Base-by-base conservation (phyloP, 768 basidiomycete genomes). In the Leccinum aurantiacum region DNA sequence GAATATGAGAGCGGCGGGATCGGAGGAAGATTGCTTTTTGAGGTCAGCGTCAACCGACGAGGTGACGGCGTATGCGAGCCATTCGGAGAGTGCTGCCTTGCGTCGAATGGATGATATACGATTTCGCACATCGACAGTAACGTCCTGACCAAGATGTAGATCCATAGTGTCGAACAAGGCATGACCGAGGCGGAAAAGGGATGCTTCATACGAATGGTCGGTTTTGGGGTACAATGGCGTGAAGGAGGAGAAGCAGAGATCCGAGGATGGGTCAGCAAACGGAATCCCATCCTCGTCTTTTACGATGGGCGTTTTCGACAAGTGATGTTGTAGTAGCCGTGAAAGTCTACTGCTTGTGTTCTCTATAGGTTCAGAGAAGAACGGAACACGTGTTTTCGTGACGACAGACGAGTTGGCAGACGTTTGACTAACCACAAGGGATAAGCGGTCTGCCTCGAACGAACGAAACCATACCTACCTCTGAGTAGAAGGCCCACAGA, bases 121-220 rank as follows among this genome's bases (percentile, higher is more conserved):
- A 64, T 85, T 81, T 24, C 84, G 81, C 44, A 90, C 78, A 57
- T 90, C 87, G 8, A 81, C 81, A 3, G 84, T 80, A 46, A 86
- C 79, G 22, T 75, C 75, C 22, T 75, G 62, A 10, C 78, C 80
- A 0, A 95, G 76, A 15, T 78, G 78, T 31, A 91, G 82, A 62
- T 90, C 83, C 52, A 96, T 82, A 19, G 83, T 82, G 74, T 98
- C 97, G 69, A 98, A 99, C 1, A 99, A 78, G 1, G 92, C 91
- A 19, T 82, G 82, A 3, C 92, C 95, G 1, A 98, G 85, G n/a
- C 90, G 87, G 78, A 95, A 98, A 38, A 98, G 73, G 8, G 81
- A 81, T 1, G 93, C 90, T 66, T 93, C 89, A 63, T 84, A 84
- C 0, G 89, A 84, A 7, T 79, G 78, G 65, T 96, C 91, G 24